These are phyloP conservation scores for Babesia caballi DNA, from an alignment of 169 alveolate genomes.

Conservation along the genomic window DNA sequence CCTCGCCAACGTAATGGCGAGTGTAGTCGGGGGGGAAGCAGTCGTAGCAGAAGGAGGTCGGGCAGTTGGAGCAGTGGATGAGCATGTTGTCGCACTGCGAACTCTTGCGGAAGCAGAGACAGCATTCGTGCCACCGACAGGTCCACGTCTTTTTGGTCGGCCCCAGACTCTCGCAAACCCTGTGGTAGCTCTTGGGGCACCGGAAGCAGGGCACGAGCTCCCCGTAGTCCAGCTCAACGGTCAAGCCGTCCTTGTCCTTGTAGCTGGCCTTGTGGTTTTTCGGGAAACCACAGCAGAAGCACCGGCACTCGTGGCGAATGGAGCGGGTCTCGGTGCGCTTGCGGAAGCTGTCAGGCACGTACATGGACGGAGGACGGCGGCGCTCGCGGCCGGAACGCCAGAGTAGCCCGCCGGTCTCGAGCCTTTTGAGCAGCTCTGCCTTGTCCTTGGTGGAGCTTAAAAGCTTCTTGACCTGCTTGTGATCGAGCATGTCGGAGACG, in stretches of 20 bases:
- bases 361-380: constrained; percentile 69
- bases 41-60: constrained; percentile 88
- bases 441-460: constrained; percentile 22
- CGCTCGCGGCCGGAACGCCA: constrained; percentile 81
- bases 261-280: constrained; percentile 68
- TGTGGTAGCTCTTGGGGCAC: constrained; percentile 89
- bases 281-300: constrained; percentile 85
- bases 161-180: constrained; percentile 78
- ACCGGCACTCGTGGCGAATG: constrained; percentile 82
- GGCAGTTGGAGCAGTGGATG: constrained; percentile 89
- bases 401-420: constrained; percentile 62
- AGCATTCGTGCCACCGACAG: constrained; percentile 91
- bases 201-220: constrained; percentile 82
- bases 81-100: constrained; percentile 87
- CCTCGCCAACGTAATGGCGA: constrained; percentile 82
- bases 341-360: constrained; percentile 76
- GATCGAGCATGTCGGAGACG: constrained; percentile 20
- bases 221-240: constrained; percentile 76
- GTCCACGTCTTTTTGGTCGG: constrained; percentile 81
- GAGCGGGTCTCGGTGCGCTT: constrained; percentile 77
- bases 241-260: constrained; percentile 73
- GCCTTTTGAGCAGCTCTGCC: constrained; percentile 33
- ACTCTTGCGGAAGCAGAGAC: constrained; percentile 85
- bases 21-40: constrained; percentile 89
- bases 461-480: constrained; percentile 34